Base-by-base conservation (phyloP, 306 rosid genomes). In the Macrotyloma uniflorum region DNA sequence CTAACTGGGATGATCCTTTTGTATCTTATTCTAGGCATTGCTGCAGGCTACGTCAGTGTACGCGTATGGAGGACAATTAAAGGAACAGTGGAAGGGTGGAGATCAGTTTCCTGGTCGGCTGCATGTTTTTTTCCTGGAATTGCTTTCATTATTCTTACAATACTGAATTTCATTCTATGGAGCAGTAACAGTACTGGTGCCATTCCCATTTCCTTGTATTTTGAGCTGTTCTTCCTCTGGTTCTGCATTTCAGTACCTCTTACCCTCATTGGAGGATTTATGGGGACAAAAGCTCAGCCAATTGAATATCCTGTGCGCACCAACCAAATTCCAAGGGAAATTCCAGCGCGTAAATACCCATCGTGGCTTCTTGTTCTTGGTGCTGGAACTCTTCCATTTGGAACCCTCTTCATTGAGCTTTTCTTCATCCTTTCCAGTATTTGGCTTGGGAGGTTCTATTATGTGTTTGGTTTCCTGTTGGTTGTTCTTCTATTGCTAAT, bases 91-190 rank as follows among this genome's bases (percentile, higher is more conserved):
- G 94, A 91, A 86, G 97, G 89, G 63, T 91, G 97, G 97, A 85
- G 88, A 79, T 88, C 94, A 0, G 70, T 91, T 53, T 88, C 97
- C 70, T 91, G 97, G 97, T 80, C 50, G 1, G 82, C 83, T 16
- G 94, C 93, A 19, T 90, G 94, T 82, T 91, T 91, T 81, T 91
- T 88, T 72, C 91, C 97, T 23, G 94, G 94, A 72, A 90, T 91
- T 12, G 93, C 86, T 58, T 91, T 91, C 55, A 62, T 80, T n/a
- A 87, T 91, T 78, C 92, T 91, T 26, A 90, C 97, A 3, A 79
- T 65, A 19, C 88, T 91, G 76, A 91, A 91, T 70, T 91, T 91
- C 80, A 78, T 91, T 71, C 93, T 91, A 14, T 91, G 97, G 97
- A 80, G 90, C 62, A 91, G 91, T 92, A 85, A 85, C 40, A 91